phyloP scores from a whole-genome alignment of 768 basidiomycete genomes.

The Mycena belliarum region DNA sequence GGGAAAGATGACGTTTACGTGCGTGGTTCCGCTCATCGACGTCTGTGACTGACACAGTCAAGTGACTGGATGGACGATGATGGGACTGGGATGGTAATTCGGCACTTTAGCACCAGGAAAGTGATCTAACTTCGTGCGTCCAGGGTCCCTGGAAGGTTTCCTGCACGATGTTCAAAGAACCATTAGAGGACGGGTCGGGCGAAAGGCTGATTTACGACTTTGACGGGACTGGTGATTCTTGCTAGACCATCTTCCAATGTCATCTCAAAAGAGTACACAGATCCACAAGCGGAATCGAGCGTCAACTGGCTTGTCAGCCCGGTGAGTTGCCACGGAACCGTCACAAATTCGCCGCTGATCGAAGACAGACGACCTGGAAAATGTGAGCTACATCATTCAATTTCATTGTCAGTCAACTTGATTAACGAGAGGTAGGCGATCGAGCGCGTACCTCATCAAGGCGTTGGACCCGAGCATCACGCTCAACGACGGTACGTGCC shows the following conservation, averaged over 20 bases:
- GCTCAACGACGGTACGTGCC: constrained; percentile 27
- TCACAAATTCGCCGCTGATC: neutral
- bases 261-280: neutral
- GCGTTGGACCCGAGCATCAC: constrained; percentile 32
- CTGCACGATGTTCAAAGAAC: constrained; percentile 29
- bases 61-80: constrained; percentile 35
- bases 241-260: neutral
- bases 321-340: neutral
- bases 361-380: constrained; percentile 15
- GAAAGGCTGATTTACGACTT: constrained; percentile 30
- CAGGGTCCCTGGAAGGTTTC: constrained; percentile 19
- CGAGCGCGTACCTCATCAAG: constrained; percentile 29
- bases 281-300: constrained; percentile 21
- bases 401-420: neutral
- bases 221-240: constrained; percentile 26
- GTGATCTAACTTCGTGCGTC: neutral
- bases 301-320: constrained; percentile 23
- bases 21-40: neutral
- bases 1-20: constrained; percentile 18
- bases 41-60: constrained; percentile 9
- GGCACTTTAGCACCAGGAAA: neutral
- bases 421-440: constrained; percentile 11
- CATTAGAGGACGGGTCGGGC: constrained; percentile 22
- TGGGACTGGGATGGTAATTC: constrained; percentile 24
- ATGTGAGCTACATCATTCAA: constrained; percentile 11